Evolutionary conservation across 176 grass and related monocot genomes (phyloP), one percentile per base, ranked within the genome.

Genomic region (Triticum monococcum): DNA sequence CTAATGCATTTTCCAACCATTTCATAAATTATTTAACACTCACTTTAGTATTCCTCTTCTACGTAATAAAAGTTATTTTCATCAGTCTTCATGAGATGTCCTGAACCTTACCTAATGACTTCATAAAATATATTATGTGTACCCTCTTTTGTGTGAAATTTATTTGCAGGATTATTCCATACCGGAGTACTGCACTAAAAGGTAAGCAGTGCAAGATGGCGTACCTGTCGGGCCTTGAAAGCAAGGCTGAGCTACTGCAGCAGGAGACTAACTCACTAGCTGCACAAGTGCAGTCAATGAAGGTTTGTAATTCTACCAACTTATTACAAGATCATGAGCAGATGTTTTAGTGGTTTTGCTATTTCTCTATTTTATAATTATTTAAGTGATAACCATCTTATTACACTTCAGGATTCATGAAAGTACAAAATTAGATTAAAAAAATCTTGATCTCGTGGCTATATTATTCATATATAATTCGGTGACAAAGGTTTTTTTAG

Each of bases 121-220:
- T 11, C 9, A 41, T 41, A 41, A 11, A 41, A 36, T 36, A 36
- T 36, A 36, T 36, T 36, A 36, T 36, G 11, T 56, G 5, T 56
- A 56, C 6, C 2, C 2, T 20, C 14, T 56, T 7, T 37, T 16
- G 4, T 38, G 36, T 38, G 41, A 78, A 65, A 64, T 79, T 24
- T 66, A 72, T 73, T 37, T 71, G 18, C 28, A 94, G 89, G 81
- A 89, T 89, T 6, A 7, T 56, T 20, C 2, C 2, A 56, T 8
- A 56, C 52, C 17, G 2, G 2, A 56, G 52, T 20, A 17, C 14
- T 56, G 6, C 5, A 56, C 52, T 0, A 56, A 56, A 6, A 0
- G 52, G 17, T 56, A 56, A 85, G 46, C 48, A 86, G 12, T 26
- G 35, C 8, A 92, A 83, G 86, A 67, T 20, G 77, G 79, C 74